Conservation (phyloP, 805 yeast genomes). For the Nakazawaea peltata region DNA sequence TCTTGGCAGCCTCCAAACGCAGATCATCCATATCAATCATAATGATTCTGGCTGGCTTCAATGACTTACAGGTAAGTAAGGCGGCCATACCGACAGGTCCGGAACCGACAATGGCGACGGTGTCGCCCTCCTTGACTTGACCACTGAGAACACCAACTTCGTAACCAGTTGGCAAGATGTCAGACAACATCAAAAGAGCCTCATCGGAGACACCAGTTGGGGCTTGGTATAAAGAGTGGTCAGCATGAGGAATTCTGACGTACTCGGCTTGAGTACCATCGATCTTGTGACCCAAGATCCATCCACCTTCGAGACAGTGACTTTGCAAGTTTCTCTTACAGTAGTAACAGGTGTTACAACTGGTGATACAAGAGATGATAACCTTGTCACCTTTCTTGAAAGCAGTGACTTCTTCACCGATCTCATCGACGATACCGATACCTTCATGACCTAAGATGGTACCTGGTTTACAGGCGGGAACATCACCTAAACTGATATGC, state of each 20-base stretch:
- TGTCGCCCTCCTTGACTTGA: slow-evolving; percentile 43
- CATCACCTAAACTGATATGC: slow-evolving; percentile 55
- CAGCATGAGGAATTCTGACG: slow-evolving; percentile 46
- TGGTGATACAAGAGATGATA: slow-evolving; percentile 57
- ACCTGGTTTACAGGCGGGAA: slow-evolving; percentile 41
- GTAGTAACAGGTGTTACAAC: slow-evolving; percentile 53
- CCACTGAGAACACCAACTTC: slow-evolving; percentile 58
- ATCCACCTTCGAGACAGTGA: slow-evolving; percentile 50
- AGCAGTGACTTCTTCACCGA: slow-evolving; percentile 39
- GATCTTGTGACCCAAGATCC: slow-evolving; percentile 48
- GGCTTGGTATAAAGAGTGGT: slow-evolving; percentile 26
- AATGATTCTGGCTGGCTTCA: slow-evolving; percentile 47
- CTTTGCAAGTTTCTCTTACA: slow-evolving; percentile 48
- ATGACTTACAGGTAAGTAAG: slow-evolving; percentile 44
- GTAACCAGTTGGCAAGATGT: slow-evolving; percentile 61
- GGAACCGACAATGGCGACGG: slow-evolving; percentile 57
- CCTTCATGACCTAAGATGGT: slow-evolving; percentile 58
- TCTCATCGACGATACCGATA: slow-evolving; percentile 41
- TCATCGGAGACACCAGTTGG: slow-evolving; percentile 28
- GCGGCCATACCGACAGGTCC: slow-evolving; percentile 65
- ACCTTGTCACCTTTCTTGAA: slow-evolving; percentile 52
- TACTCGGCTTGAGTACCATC: slow-evolving; percentile 65
- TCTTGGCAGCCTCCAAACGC: slow-evolving; percentile 48
- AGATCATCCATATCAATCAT: slow-evolving; percentile 53
- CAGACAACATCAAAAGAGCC: slow-evolving; percentile 51